These are phyloP conservation scores for Calamus simplicifolius DNA, from an alignment of 176 grass and related monocot species.

Conservation along the genomic window DNA sequence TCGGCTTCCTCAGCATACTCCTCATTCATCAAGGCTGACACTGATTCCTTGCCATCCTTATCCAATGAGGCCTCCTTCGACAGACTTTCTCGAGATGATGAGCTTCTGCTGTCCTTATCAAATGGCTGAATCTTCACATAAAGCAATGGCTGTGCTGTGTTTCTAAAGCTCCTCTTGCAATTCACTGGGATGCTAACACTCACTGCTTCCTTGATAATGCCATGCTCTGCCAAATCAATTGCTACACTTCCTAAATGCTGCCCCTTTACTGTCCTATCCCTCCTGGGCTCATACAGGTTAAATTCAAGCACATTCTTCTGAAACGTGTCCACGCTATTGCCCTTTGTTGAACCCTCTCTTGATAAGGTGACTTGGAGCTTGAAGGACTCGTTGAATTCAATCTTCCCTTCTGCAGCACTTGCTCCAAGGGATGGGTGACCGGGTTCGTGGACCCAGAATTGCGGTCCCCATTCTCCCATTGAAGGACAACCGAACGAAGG, in stretches of 20 bases:
- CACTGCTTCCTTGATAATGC: constrained; percentile 55
- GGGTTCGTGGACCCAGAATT: constrained; percentile 63
- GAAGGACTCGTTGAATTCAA: constrained; percentile 94
- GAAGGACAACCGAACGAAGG: constrained; percentile 59
- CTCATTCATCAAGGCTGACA: constrained; percentile 2
- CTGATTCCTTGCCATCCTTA: not conserved
- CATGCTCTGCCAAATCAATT: constrained; percentile 79
- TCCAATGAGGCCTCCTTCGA: constrained; percentile 40
- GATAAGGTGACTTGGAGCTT: constrained; percentile 62
- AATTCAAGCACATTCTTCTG: constrained; percentile 93
- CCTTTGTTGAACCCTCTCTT: constrained; percentile 64
- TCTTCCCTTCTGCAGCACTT: constrained; percentile 32
- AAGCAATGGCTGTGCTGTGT: constrained; percentile 52
- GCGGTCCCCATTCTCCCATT: constrained; percentile 72
- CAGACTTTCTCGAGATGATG: constrained; percentile 41
- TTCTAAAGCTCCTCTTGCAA: constrained; percentile 76
- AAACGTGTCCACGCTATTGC: constrained; percentile 35
- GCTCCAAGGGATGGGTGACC: constrained; percentile 37
- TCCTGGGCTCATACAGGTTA: constrained; percentile 79
- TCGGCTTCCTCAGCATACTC: constrained; percentile 63
- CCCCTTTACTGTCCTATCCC: constrained; percentile 72
- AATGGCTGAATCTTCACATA: constrained; percentile 65
- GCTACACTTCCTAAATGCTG: constrained; percentile 68
- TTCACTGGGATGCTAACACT: constrained; percentile 53
- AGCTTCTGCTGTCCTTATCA: constrained; percentile 35